phyloP scores from a whole-genome alignment of 352 stramenopile species.

The Nannochloropsis limnetica region DNA sequence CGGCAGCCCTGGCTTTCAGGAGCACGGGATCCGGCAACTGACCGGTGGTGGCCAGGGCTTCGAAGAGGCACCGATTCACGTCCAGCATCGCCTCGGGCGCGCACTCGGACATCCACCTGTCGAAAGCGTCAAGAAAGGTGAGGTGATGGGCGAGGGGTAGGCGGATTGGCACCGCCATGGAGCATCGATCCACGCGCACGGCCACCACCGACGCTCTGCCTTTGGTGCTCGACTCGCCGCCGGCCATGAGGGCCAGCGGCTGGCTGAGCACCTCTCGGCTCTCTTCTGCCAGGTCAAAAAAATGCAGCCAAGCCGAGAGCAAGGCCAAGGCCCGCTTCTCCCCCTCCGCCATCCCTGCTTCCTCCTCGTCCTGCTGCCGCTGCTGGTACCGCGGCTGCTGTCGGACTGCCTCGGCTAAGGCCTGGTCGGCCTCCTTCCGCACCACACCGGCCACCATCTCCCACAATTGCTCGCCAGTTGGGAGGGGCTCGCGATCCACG shows the following conservation, averaged over 20 bases:
- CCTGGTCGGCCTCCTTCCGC: neutral
- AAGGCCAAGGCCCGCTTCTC: conserved; percentile 25
- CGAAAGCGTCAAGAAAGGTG: neutral
- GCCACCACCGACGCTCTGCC: neutral
- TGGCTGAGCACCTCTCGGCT: neutral
- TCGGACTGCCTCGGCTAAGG: neutral
- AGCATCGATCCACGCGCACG: conserved; percentile 19
- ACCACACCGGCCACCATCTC: neutral
- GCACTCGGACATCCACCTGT: neutral
- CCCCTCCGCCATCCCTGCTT: neutral
- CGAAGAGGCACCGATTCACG: neutral
- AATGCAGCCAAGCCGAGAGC: neutral
- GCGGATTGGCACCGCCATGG: neutral
- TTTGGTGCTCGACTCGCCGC: neutral
- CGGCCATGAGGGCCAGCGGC: neutral
- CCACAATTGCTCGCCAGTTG: neutral
- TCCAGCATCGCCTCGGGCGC: neutral
- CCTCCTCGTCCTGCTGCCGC: neutral
- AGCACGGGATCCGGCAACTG: neutral
- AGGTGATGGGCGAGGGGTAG: neutral
- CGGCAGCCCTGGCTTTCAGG: neutral
- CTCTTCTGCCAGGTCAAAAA: neutral
- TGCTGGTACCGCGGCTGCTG: neutral
- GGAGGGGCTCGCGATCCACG: neutral
- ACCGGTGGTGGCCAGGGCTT: neutral